Base-by-base conservation (phyloP, 768 basidiomycete species). In the Amanita fuliginea region DNA sequence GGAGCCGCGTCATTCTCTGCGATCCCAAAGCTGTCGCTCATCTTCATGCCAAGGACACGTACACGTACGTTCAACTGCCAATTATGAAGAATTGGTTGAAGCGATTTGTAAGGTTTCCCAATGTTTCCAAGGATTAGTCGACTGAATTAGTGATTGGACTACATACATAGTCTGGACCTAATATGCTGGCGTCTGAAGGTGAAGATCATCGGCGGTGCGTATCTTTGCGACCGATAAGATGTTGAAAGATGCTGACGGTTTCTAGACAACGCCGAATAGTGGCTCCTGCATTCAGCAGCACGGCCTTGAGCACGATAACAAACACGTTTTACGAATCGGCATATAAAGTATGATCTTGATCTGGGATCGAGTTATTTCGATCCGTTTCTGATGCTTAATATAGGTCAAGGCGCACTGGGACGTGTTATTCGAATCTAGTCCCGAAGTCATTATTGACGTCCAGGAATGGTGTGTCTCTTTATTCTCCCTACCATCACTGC, bases 181-280 rank as follows among this genome's bases (percentile, higher is more conserved):
- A 67, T 5, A 53, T 75, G 16, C 51, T 75, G 13, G 64, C 64
- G 55, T 64, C 68, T 9, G 67, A 66, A 45, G 72, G 70, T 13
- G 73, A 76, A 21, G 60, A 43, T 36, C 75, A 76, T 56, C 67
- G 62, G 44, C 64, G 68, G 74, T 68, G 26, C 16, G 41, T 28
- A 32, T 5, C 24, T 4, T 11, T 28, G 21, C 37, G 26, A n/a
- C n/a, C n/a, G 2, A 9, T 30, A 5, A 9, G 9, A 22, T 26
- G 16, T 6, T 4, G 21, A 10, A 8, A 5, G 39, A 28, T 7
- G 7, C 21, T 26, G 22, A 24, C 16, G 28, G 9, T 6, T 18
- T 16, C 2, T 13, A 71, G 71, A 47, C 72, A 72, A 46, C 60
- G 72, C 28, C 67, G 68, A 51, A 61, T 64, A 0, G 51, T 72